A percentile compares a stretch with the other conserved stretches of the same genome.
Conservation (phyloP, 2,329 filamentous ascomycete genomes). For the Talaromyces sp. region DNA sequence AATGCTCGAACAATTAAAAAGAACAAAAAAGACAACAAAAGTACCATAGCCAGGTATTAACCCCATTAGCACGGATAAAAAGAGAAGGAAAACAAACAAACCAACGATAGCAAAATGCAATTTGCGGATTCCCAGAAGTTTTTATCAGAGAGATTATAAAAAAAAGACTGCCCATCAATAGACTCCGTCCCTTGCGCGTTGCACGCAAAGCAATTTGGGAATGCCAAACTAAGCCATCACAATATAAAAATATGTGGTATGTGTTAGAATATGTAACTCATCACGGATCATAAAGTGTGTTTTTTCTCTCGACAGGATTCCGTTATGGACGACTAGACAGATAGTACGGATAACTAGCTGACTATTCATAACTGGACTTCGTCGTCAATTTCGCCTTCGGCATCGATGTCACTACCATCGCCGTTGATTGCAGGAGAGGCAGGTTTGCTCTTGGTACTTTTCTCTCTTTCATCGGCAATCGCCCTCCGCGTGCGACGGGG, state of each 20-base stretch:
- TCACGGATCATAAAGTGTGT: not conserved
- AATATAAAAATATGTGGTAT: not conserved
- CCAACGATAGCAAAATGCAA: not conserved
- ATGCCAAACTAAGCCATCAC: not conserved
- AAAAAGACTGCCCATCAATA: not conserved
- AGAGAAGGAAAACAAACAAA: not conserved
- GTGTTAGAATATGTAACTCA: not conserved
- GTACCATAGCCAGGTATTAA: not conserved
- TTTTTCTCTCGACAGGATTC: not conserved
- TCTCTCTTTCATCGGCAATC: slow-evolving; percentile 1
- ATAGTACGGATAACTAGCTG: not conserved
- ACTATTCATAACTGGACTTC: not conserved
- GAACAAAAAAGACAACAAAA: not conserved
- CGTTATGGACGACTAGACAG: not conserved
- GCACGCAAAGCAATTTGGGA: not conserved
- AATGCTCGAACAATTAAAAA: not conserved
- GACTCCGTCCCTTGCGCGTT: not conserved
- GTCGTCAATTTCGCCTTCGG: slow-evolving; percentile 10
- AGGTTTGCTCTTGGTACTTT: not conserved
- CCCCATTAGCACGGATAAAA: not conserved
- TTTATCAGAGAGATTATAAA: not conserved
- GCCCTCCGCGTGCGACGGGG: slow-evolving; percentile 8
- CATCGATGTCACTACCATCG: slow-evolving; percentile 4
- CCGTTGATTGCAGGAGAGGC: not conserved
- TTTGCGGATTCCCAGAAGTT: not conserved